Conservation (phyloP, 805 yeast species). For the Dipodascopsis uninucleata region DNA sequence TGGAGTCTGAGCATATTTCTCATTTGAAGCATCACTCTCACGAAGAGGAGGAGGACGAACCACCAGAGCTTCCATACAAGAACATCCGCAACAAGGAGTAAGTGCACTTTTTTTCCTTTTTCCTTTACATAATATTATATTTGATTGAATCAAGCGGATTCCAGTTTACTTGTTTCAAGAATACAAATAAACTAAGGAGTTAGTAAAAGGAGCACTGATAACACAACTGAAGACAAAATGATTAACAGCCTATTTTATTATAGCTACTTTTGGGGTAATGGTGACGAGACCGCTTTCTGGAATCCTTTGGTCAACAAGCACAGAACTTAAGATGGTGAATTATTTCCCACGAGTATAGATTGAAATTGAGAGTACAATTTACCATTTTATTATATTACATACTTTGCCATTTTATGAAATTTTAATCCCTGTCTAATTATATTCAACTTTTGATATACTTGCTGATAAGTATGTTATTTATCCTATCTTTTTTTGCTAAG, state of each 20-base stretch:
- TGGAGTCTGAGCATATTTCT: constrained; percentile 84
- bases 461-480: too few relatives aligned
- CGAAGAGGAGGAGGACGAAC: constrained; percentile 81
- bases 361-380: too few relatives aligned
- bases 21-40: constrained; percentile 57
- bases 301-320: constrained; percentile 88
- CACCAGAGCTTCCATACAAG: constrained; percentile 83
- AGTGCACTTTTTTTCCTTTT: constrained; percentile 1
- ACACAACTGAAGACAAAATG: neutral
- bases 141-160: too few relatives aligned
- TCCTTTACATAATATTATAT: too few relatives aligned
- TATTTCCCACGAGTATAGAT: too few relatives aligned
- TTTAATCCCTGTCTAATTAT: too few relatives aligned
- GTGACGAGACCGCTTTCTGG: constrained; percentile 97
- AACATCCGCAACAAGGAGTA: constrained; percentile 75
- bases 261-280: constrained; percentile 95
- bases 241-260: neutral
- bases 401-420: too few relatives aligned
- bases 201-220: too few relatives aligned
- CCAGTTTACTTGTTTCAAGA: neutral
- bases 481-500: too few relatives aligned
- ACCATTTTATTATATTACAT: too few relatives aligned
- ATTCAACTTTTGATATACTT: too few relatives aligned
- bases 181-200: neutral
- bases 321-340: constrained; percentile 30